Evolutionary conservation across 2,329 filamentous ascomycete genomes (phyloP).

Genomic region (Aspergillus oerlinghausenensis): DNA sequence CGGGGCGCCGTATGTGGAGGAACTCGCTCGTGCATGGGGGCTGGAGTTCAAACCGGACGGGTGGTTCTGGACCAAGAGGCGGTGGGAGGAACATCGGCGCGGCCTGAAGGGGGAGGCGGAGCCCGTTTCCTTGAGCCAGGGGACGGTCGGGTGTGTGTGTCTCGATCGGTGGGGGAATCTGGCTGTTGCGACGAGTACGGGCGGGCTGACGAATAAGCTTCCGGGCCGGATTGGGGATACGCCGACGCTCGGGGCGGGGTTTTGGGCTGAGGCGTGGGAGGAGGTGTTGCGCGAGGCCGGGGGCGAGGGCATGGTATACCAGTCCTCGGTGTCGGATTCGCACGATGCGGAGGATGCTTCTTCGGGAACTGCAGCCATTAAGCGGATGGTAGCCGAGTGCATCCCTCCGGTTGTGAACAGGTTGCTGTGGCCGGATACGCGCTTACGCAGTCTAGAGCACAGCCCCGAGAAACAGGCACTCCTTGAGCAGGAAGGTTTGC

Average conservation of each 20-base stretch:
- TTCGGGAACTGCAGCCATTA: background rate
- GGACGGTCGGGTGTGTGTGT: conserved; percentile 78
- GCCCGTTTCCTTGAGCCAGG: conserved; percentile 59
- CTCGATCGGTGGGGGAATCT: conserved; percentile 71
- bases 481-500: background rate
- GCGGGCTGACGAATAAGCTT: conserved; percentile 84
- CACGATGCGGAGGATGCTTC: background rate
- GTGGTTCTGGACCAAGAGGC: conserved; percentile 74
- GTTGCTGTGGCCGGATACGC: background rate
- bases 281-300: conserved; percentile 16
- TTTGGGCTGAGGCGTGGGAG: conserved; percentile 83
- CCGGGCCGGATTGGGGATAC: conserved; percentile 83
- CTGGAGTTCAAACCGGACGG: conserved; percentile 62
- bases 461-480: conserved; percentile 3
- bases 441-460: background rate
- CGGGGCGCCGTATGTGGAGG: conserved; percentile 63
- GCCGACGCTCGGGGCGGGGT: conserved; percentile 75
- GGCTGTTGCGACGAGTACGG: conserved; percentile 63
- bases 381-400: background rate
- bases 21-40: conserved; percentile 58
- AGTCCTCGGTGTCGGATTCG: background rate
- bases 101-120: conserved; percentile 46
- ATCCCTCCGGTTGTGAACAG: background rate
- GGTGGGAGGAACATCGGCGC: conserved; percentile 72
- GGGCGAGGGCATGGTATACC: background rate